Evolutionary conservation across 129 eudicot species (phyloP).

Genomic region (Gnaphalium uliginosum): DNA sequence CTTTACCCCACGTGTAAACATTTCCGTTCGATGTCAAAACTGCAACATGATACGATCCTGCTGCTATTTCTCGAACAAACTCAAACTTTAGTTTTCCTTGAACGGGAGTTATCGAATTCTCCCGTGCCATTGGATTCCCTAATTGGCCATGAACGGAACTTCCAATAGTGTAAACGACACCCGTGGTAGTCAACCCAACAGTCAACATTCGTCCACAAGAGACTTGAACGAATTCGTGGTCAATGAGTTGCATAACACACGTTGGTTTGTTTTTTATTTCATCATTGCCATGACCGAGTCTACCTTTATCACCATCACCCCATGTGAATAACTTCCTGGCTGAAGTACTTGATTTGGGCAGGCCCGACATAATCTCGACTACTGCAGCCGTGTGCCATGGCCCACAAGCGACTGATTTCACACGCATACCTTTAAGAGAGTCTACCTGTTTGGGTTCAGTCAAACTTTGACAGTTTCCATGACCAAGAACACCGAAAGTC

Average conservation of each 20-base stretch:
- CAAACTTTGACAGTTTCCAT: slow-evolving; percentile 49
- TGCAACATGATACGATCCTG: slow-evolving; percentile 57
- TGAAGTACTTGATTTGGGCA: slow-evolving; percentile 27
- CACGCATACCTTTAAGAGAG: slow-evolving; percentile 45
- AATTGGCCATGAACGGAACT: slow-evolving; percentile 58
- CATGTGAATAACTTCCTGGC: slow-evolving; percentile 62
- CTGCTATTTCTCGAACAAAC: slow-evolving; percentile 51
- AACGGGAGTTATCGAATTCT: slow-evolving; percentile 43
- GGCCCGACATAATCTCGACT: slow-evolving; percentile 39
- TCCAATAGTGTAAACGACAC: slow-evolving; percentile 58
- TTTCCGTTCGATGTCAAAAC: slow-evolving; percentile 54
- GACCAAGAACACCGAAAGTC: slow-evolving; percentile 76
- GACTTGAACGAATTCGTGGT: slow-evolving; percentile 62
- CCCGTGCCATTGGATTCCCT: slow-evolving; percentile 49
- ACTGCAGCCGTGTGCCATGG: slow-evolving; percentile 75
- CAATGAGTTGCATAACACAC: slow-evolving; percentile 43
- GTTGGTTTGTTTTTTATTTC: slow-evolving; percentile 44
- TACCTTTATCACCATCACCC: slow-evolving; percentile 77
- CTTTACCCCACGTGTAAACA: slow-evolving; percentile 72
- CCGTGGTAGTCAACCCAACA: slow-evolving; percentile 48
- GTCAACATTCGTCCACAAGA: slow-evolving; percentile 61
- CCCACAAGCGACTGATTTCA: slow-evolving; percentile 64
- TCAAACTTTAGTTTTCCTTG: slow-evolving; percentile 64
- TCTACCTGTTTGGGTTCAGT: slow-evolving; percentile 61
- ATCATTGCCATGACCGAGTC: slow-evolving; percentile 52